Conservation (phyloP, 2,329 filamentous ascomycete genomes). For the Metarhizium sp. region DNA sequence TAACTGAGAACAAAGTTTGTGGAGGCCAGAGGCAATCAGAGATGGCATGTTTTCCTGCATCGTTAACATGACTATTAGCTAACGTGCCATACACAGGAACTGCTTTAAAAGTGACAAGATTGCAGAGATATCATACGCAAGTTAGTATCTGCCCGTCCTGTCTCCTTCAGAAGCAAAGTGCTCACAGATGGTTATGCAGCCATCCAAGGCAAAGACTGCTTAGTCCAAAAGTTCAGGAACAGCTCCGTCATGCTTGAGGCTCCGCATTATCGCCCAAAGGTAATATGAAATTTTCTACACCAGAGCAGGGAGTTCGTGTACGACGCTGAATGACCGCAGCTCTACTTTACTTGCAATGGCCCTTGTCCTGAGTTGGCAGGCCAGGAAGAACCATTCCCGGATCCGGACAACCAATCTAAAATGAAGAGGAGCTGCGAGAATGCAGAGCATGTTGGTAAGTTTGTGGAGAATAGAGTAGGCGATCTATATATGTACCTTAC, state of each 20-base stretch:
- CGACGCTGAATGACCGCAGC: conserved; percentile 21
- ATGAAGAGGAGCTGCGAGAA: conserved; percentile 83
- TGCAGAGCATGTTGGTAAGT: conserved; percentile 70
- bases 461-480: background rate
- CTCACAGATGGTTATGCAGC: conserved; percentile 36
- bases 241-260: conserved; percentile 91
- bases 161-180: conserved; percentile 9
- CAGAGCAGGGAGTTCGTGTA: background rate
- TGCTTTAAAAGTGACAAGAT: conserved; percentile 77
- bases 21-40: conserved; percentile 57
- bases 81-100: conserved; percentile 42
- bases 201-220: conserved; percentile 83
- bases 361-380: conserved; percentile 48
- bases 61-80: background rate
- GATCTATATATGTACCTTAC: background rate
- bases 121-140: conserved; percentile 91
- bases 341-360: conserved; percentile 43
- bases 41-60: conserved; percentile 41
- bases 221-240: conserved; percentile 93
- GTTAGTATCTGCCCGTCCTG: conserved; percentile 37
- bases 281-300: conserved; percentile 23
- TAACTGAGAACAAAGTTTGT: conserved; percentile 49
- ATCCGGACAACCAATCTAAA: conserved; percentile 76
- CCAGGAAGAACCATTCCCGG: conserved; percentile 65
- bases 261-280: conserved; percentile 74